phyloP scores from a whole-genome alignment of 2,329 filamentous ascomycete genomes.

The Aspergillus flavus region DNA sequence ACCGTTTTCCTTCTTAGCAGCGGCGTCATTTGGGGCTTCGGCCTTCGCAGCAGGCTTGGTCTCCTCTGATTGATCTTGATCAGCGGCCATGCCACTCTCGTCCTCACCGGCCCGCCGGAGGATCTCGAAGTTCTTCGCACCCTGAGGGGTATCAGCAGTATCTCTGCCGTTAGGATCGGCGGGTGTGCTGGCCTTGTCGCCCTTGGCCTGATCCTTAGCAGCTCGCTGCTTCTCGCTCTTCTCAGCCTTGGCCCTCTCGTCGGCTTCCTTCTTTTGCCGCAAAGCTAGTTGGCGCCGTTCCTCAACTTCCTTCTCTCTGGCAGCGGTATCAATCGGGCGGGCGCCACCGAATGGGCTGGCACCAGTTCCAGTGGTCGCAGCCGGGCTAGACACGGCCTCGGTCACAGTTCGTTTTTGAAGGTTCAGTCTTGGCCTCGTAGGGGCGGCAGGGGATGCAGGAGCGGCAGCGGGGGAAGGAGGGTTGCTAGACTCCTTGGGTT shows the following conservation, averaged over 20 bases:
- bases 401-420: slow-evolving; percentile 89
- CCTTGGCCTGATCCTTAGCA: slow-evolving; percentile 41
- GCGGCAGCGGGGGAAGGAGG: slow-evolving; percentile 71
- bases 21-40: slow-evolving; percentile 58
- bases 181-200: slow-evolving; percentile 28
- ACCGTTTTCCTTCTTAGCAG: slow-evolving; percentile 45
- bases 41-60: slow-evolving; percentile 49
- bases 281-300: slow-evolving; percentile 77
- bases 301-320: slow-evolving; percentile 85
- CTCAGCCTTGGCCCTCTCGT: slow-evolving; percentile 81
- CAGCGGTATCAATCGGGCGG: slow-evolving; percentile 88
- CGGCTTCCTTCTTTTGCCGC: slow-evolving; percentile 82
- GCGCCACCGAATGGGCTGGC: slow-evolving; percentile 92
- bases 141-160: slow-evolving; percentile 41
- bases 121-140: slow-evolving; percentile 57
- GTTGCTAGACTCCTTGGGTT: slow-evolving; percentile 71
- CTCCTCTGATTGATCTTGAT: slow-evolving; percentile 55
- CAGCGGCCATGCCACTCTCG: slow-evolving; percentile 52
- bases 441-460: slow-evolving; percentile 61
- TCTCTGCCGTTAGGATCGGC: slow-evolving; percentile 46
- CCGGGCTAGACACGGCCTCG: slow-evolving; percentile 61
- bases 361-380: slow-evolving; percentile 67
- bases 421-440: slow-evolving; percentile 78
- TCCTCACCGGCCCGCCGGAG: slow-evolving; percentile 54
- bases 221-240: slow-evolving; percentile 64